phyloP scores from a whole-genome alignment of 2,329 filamentous ascomycete species.

The Zasmidium cellare region DNA sequence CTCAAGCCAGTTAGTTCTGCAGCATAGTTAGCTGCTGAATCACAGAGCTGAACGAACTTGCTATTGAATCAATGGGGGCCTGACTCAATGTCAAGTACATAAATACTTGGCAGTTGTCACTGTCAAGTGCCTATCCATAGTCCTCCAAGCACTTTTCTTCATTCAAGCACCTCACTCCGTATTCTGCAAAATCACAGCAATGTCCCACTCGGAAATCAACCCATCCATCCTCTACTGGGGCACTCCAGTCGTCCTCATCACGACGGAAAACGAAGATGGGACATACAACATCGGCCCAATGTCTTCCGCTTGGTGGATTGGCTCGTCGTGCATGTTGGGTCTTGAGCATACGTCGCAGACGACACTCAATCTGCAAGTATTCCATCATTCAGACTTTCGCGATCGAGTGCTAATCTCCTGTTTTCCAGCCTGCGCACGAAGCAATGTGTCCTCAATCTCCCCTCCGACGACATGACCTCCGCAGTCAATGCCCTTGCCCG shows the following conservation, averaged over 20 bases:
- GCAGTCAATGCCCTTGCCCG: conserved; percentile 7
- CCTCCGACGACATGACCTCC: conserved; percentile 8
- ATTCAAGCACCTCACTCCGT: neutral
- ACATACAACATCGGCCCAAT: conserved; percentile 46
- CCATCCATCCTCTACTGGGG: conserved; percentile 10
- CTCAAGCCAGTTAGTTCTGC: no score
- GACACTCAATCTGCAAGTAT: conserved; percentile 3
- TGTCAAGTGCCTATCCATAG: neutral
- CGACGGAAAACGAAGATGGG: conserved; percentile 39
- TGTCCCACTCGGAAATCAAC: conserved; percentile 5
- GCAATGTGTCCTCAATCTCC: conserved; percentile 9
- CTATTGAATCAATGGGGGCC: no score
- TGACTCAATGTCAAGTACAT: no score
- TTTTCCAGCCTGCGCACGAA: conserved; percentile 2
- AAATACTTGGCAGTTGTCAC: neutral
- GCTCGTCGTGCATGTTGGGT: conserved; percentile 46
- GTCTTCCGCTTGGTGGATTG: conserved; percentile 49
- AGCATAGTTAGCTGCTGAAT: no score
- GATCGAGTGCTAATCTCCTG: neutral
- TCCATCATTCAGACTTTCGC: no score
- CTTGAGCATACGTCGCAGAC: conserved; percentile 25
- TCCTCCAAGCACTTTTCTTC: neutral
- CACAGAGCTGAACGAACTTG: no score
- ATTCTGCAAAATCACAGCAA: neutral
- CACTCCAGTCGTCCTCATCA: conserved; percentile 10